These are phyloP conservation scores for Penicillium sp. DNA, from an alignment of 2,329 filamentous ascomycete genomes.

Conservation along the genomic window DNA sequence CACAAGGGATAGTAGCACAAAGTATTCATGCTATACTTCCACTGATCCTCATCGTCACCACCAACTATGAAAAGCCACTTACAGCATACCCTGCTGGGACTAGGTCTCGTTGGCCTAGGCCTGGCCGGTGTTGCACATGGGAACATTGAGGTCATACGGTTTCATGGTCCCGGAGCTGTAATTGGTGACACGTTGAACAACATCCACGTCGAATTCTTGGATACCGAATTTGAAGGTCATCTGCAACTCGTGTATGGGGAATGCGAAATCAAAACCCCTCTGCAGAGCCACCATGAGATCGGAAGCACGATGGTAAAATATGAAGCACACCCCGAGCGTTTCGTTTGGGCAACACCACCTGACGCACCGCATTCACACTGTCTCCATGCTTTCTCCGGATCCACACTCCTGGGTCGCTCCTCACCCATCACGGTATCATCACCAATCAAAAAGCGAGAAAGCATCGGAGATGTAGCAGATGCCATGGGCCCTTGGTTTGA, in stretches of 20 bases:
- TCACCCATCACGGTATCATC: conserved; percentile 21
- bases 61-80: conserved; percentile 5
- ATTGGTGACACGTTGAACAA: conserved; percentile 51
- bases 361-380: conserved; percentile 34
- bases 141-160: conserved; percentile 14
- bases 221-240: conserved; percentile 46
- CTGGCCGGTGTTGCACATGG: conserved; percentile 4
- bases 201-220: conserved; percentile 48
- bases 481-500: conserved; percentile 45
- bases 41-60: too few relatives aligned
- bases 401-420: conserved; percentile 22
- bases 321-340: conserved; percentile 44
- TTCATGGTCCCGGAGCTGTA: conserved; percentile 37
- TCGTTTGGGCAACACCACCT: conserved; percentile 43
- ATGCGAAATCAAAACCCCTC: conserved; percentile 39
- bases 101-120: conserved; percentile 8
- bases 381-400: conserved; percentile 37
- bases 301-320: conserved; percentile 43
- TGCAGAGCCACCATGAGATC: conserved; percentile 48
- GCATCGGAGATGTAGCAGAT: conserved; percentile 38
- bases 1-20: too few relatives aligned
- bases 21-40: too few relatives aligned
- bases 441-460: conserved; percentile 23
- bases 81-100: conserved; percentile 6
- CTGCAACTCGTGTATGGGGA: conserved; percentile 49